Percentiles rank a stretch among this genome's conserved stretches.
Evolutionary conservation across 129 eudicot species (phyloP).

Genomic region (Arctium lappa): DNA sequence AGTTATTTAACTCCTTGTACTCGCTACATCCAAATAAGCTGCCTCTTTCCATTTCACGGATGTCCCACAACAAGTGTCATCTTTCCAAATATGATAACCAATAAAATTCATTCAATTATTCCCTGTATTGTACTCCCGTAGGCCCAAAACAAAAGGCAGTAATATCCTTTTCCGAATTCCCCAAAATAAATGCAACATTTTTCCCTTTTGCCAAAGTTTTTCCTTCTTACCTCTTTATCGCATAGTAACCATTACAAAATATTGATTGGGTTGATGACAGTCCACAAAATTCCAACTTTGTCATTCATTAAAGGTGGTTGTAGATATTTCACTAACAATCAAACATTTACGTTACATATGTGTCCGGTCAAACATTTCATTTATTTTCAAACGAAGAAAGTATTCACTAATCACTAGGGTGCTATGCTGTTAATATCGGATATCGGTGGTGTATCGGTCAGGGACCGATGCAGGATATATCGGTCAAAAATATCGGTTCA

Average conservation of each 20-base stretch:
- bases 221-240: neutral
- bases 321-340: neutral
- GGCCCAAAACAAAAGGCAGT: neutral
- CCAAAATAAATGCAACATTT: neutral
- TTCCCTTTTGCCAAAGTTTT: neutral
- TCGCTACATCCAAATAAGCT: too few species aligned
- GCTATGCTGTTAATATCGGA: too few species aligned
- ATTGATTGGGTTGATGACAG: neutral
- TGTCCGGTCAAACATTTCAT: neutral
- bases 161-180: neutral
- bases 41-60: neutral
- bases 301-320: neutral
- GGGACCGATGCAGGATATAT: too few species aligned
- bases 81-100: neutral
- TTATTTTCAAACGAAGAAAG: neutral
- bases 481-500: too few species aligned
- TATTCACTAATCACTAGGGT: neutral
- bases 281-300: neutral
- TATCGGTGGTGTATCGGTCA: too few species aligned
- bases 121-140: neutral
- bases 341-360: neutral
- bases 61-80: neutral
- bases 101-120: neutral
- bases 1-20: too few species aligned
- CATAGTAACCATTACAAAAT: neutral